Percentiles rank a stretch among this genome's conserved stretches.
Evolutionary conservation across 2,329 filamentous ascomycete species (phyloP).

Genomic region (Xylariaceae sp.): DNA sequence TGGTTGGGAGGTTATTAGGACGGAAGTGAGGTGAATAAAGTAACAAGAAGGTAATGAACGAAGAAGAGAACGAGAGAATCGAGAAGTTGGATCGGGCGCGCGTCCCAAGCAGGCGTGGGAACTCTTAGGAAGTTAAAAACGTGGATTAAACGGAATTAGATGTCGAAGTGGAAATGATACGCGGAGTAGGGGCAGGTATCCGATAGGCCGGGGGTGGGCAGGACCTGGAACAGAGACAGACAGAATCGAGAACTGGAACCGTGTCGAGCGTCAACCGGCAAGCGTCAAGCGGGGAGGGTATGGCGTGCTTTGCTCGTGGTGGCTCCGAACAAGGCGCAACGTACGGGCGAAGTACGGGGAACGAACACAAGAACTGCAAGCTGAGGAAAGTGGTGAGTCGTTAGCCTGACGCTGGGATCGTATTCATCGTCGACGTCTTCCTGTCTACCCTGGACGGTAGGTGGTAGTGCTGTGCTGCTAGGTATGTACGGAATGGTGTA

Average conservation of each 20-base stretch:
- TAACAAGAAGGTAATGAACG: conserved; percentile 20
- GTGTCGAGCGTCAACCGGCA: conserved; percentile 22
- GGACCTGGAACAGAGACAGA: conserved; percentile 9
- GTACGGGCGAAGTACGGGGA: background rate
- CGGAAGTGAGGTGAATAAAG: conserved; percentile 14
- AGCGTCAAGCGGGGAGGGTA: conserved; percentile 18
- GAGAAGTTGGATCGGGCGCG: conserved; percentile 22
- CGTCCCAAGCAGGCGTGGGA: conserved; percentile 20
- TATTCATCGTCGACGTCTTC: conserved; percentile 1
- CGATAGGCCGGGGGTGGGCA: conserved; percentile 29
- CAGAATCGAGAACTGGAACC: conserved; percentile 29
- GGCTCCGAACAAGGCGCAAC: conserved; percentile 17
- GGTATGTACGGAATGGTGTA: background rate
- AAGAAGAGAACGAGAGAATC: conserved; percentile 10
- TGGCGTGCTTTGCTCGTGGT: conserved; percentile 16
- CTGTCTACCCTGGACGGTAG: background rate
- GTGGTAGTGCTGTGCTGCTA: background rate
- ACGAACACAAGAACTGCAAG: conserved; percentile 4
- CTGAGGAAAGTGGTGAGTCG: conserved; percentile 7
- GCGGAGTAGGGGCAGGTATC: conserved; percentile 33
- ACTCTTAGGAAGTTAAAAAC: background rate
- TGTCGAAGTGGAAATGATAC: conserved; percentile 30
- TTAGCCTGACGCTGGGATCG: conserved; percentile 13
- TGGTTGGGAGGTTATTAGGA: conserved; percentile 9
- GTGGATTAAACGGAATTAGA: conserved; percentile 23